Base-by-base conservation (phyloP, 2,329 filamentous ascomycete species). In the Alternaria viburni region DNA sequence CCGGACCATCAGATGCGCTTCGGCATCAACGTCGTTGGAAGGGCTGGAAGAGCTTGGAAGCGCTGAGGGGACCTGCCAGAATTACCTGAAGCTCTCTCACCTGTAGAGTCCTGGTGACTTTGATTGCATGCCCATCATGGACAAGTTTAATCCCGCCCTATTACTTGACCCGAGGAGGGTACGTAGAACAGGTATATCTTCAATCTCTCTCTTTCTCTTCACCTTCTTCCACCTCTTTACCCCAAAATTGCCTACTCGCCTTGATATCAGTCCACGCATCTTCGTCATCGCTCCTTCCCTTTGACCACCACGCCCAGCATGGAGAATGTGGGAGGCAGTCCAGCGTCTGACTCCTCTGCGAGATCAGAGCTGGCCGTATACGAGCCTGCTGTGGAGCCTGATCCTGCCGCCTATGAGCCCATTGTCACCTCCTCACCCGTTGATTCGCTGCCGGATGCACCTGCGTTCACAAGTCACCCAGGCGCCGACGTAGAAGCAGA, bases 131-230 rank as follows among this genome's bases (percentile, higher is more conserved):
- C 49, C 19, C 21, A 32, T 21, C 17, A 8, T 64, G 49, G 64
- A 57, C 64, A 66, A 21, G 55, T 72, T 74, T 69, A 70, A 74
- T 57, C 70, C 70, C 19, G 69, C 69, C 58, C 61, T 74, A 58
- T 71, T 74, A 72, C 69, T 73, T 67, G 69, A 73, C 58, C 72
- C 70, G 11, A 62, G 64, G 43, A 61, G 72, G 68, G 63, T 64
- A 44, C 69, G 68, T 52, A 66, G 67, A 61, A 72, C 66, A 73
- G 72, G 72, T 74, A 74, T 61, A 60, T 59, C 44, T 64, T 49
- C 26, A 55, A 44, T 65, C 45, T 26, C 36, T 56, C 50, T 57
- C 19, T 23, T 56, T 46, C 11, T 30, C 32, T 32, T 56, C 46
- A 30, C 50, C 23, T 36, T 56, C 41, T 58, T 11, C 25, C 58